A percentile compares a stretch with the other conserved stretches of the same genome.
Conservation (phyloP, 148 eudicot genomes). For the Arbutus unedo region DNA sequence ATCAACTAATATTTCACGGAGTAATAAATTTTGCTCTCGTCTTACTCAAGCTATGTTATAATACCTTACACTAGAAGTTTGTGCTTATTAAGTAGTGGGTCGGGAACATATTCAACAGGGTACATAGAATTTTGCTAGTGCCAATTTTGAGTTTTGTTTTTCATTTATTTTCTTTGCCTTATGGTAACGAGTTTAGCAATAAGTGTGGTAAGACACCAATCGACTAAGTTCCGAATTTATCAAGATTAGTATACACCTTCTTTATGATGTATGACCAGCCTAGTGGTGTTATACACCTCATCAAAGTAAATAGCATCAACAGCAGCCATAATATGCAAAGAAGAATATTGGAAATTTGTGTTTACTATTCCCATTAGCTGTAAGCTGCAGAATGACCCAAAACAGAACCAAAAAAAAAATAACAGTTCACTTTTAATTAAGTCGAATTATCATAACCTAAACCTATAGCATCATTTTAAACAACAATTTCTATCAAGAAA, state of each 20-base stretch:
- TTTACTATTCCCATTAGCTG: too few relatives aligned
- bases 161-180: background rate
- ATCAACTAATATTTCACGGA: background rate
- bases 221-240: constrained; percentile 47
- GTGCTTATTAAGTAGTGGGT: background rate
- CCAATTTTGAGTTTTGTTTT: background rate
- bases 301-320: too few relatives aligned
- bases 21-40: background rate
- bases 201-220: constrained; percentile 35
- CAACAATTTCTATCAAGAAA: too few relatives aligned
- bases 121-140: constrained; percentile 3
- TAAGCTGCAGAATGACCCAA: too few relatives aligned
- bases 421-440: too few relatives aligned
- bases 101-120: background rate
- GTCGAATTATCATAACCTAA: too few relatives aligned
- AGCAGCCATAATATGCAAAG: too few relatives aligned
- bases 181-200: background rate
- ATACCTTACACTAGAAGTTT: background rate
- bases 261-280: background rate
- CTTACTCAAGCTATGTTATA: background rate
- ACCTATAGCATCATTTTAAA: too few relatives aligned
- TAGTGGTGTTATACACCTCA: too few relatives aligned
- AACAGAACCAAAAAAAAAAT: too few relatives aligned
- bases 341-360: too few relatives aligned
- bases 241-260: constrained; percentile 30